Conservation (phyloP, 2,329 filamentous ascomycete genomes). For the Arthrobotrys sinensis region DNA sequence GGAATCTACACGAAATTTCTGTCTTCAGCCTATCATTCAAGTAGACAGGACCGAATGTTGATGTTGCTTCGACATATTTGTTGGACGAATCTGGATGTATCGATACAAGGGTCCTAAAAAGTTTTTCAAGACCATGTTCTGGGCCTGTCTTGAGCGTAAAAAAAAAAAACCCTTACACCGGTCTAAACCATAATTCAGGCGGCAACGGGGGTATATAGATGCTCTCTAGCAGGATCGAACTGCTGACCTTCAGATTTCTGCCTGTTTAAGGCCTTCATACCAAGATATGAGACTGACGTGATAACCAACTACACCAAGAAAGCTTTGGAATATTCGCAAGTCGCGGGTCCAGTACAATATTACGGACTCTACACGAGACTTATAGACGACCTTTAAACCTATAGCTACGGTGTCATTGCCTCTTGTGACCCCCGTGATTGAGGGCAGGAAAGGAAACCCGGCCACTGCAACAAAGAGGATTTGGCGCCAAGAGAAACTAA, state of each 20-base stretch:
- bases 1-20: too few species aligned
- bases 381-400: not conserved
- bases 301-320: conserved; percentile 59
- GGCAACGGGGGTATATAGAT: not conserved
- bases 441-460: too few species aligned
- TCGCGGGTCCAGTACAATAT: not conserved
- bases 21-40: too few species aligned
- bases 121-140: too few species aligned
- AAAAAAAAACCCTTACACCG: not conserved
- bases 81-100: too few species aligned
- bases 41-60: too few species aligned
- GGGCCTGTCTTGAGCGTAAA: too few species aligned
- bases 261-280: conserved; percentile 41
- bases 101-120: too few species aligned
- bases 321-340: conserved; percentile 16
- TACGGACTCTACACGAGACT: not conserved
- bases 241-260: conserved; percentile 56
- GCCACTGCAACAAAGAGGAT: not conserved
- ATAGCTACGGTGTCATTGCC: too few species aligned
- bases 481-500: conserved; percentile 4
- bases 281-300: conserved; percentile 54
- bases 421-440: too few species aligned
- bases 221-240: conserved; percentile 59
- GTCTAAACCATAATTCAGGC: not conserved
- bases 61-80: too few species aligned